Conservation (phyloP, 208 protist genomes). For the Crithidia acanthocephali region DNA sequence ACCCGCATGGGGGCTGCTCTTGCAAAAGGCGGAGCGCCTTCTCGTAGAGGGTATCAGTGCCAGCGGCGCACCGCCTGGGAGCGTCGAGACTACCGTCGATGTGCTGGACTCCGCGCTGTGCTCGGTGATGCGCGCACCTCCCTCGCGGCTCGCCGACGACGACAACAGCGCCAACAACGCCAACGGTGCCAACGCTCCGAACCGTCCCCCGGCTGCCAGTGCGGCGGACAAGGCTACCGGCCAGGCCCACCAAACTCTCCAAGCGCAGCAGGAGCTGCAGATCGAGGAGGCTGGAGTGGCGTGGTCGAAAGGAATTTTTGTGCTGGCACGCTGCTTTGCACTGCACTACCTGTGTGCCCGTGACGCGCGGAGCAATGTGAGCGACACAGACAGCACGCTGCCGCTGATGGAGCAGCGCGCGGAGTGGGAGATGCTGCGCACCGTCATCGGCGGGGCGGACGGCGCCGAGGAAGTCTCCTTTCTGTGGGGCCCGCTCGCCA, state of each 20-base stretch:
- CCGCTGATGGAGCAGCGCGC: conserved; percentile 18
- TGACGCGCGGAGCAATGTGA: background rate
- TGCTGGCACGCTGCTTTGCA: conserved; percentile 29
- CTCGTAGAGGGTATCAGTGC: background rate
- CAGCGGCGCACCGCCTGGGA: background rate
- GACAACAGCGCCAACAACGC: background rate
- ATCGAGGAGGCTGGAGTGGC: conserved; percentile 15
- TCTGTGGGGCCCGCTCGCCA: conserved; percentile 22
- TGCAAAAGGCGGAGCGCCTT: conserved; percentile 19
- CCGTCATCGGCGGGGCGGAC: conserved; percentile 20
- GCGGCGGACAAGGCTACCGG: background rate
- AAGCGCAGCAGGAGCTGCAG: conserved; percentile 3
- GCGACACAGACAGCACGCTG: background rate
- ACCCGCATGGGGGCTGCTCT: conserved; percentile 26
- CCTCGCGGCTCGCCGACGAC: background rate
- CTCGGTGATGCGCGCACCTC: conserved; percentile 1
- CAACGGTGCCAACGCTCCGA: background rate
- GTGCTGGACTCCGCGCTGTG: conserved; percentile 11
- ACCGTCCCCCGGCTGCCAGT: background rate
- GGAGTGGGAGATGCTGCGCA: conserved; percentile 29
- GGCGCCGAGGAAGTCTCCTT: conserved; percentile 21
- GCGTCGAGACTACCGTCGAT: background rate
- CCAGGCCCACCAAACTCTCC: background rate
- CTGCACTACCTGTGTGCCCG: conserved; percentile 18
- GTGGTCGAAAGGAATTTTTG: conserved; percentile 26